Base-by-base conservation (phyloP, 108 stramenopile genomes). In the Poteriospumella lacustris region DNA sequence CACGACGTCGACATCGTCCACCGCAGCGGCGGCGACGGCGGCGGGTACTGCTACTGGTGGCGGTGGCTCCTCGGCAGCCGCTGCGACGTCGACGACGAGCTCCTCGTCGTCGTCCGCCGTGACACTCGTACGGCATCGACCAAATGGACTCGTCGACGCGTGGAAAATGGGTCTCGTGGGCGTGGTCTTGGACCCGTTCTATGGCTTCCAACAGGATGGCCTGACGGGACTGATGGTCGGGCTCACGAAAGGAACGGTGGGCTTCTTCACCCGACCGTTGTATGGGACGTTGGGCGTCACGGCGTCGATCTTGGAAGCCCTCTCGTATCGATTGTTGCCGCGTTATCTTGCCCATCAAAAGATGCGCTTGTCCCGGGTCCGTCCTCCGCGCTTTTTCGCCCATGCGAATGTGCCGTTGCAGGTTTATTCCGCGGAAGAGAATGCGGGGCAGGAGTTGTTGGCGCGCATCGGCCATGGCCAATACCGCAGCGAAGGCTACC, bases 401-500 rank as follows among this genome's bases (percentile, higher is more conserved):
- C 76, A 73, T 31, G 77, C 72, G 26, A 31, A 43, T 34, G 42
- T 68, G 75, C 47, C 76, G 26, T 39, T 81, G 44, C 80, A 79
- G 15, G 79, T 39, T 26, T 81, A 81, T 40, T 79, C 78, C 2
- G 39, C 56, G 59, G 79, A 58, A 41, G 81, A 81, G 59, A 81
- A 81, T 69, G 58, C 76, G 0, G 81, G 81, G 26, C 70, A 73
- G 75, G 81, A 81, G 38, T 60, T 81, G 26, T 75, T 81, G 0
- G 72, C 81, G 1, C 72, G 81, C 0, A 69, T 81, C 34, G 59
- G 39, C 41, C 58, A 76, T 42, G 81, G 78, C 0, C 28, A 39
- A 34, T 80, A 80, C 59, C 79, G 81, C 38, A 68, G 75, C 2
- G 81, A 81, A 59, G 78, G 78, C 3, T 81, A 79, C 79, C 58